These are phyloP conservation scores for Candida easanensis DNA, from an alignment of 805 yeast species.

Conservation along the genomic window DNA sequence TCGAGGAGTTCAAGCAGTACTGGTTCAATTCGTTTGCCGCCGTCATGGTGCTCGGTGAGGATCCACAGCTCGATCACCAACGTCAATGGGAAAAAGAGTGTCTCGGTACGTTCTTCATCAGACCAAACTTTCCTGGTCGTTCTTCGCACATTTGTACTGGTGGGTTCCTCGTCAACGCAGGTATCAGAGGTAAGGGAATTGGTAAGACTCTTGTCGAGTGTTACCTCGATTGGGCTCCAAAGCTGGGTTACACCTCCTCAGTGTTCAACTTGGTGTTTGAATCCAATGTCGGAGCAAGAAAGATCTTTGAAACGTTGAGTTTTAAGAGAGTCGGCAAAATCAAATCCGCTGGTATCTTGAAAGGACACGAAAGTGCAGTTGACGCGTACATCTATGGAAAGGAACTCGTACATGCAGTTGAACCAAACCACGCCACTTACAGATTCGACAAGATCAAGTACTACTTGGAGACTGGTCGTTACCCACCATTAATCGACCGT, in stretches of 20 bases:
- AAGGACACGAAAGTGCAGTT: conserved; percentile 80
- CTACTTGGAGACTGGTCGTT: conserved; percentile 79
- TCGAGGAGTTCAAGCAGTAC: conserved; percentile 73
- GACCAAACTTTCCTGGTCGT: conserved; percentile 90
- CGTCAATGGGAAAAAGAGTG: conserved; percentile 93
- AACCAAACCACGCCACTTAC: conserved; percentile 45
- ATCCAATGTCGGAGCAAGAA: conserved; percentile 78
- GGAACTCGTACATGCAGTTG: conserved; percentile 54
- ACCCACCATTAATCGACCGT: conserved; percentile 80
- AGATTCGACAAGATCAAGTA: conserved; percentile 70
- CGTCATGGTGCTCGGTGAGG: conserved; percentile 75
- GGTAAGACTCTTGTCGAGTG: conserved; percentile 84
- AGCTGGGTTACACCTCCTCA: conserved; percentile 80
- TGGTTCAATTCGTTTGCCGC: conserved; percentile 91
- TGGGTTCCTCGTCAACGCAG: conserved; percentile 85
- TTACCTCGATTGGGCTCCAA: conserved; percentile 86
- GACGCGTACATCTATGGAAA: conserved; percentile 86
- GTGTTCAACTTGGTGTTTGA: conserved; percentile 86
- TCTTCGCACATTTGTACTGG: conserved; percentile 92
- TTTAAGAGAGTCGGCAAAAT: conserved; percentile 79
- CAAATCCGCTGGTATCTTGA: conserved; percentile 84
- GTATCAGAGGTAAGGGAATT: conserved; percentile 88
- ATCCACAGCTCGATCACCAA: conserved; percentile 43
- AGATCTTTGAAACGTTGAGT: conserved; percentile 71
- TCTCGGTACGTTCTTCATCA: conserved; percentile 80